Evolutionary conservation across 148 eudicot species (phyloP).

Genomic region (Simmondsia chinensis): DNA sequence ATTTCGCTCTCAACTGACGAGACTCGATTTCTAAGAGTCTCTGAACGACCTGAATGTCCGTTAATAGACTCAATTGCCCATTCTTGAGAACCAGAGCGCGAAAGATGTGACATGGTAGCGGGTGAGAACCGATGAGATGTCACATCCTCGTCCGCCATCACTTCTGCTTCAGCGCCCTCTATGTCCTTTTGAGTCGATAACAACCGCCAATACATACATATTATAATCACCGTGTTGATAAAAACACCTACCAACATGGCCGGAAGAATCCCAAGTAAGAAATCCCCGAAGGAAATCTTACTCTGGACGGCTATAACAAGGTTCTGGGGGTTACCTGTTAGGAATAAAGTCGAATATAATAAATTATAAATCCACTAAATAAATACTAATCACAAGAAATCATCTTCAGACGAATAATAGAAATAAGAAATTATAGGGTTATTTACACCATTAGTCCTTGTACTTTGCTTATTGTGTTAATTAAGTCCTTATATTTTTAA

Average conservation of each 20-base stretch:
- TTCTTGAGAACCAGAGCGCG: conserved; percentile 36
- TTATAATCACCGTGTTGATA: conserved; percentile 35
- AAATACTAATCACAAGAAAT: too few species aligned
- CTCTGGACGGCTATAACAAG: conserved; percentile 39
- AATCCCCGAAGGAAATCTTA: conserved; percentile 32
- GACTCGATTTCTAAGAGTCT: conserved; percentile 33
- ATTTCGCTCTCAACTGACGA: conserved; percentile 29
- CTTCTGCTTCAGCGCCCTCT: conserved; percentile 45
- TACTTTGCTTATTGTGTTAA: too few species aligned
- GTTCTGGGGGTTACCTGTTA: conserved; percentile 30
- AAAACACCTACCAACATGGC: conserved; percentile 49
- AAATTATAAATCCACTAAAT: too few species aligned
- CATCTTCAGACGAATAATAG: too few species aligned
- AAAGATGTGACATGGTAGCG: conserved; percentile 52
- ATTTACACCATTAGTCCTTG: too few species aligned
- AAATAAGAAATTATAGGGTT: too few species aligned
- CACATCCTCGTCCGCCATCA: conserved; percentile 51
- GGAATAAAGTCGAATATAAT: too few species aligned
- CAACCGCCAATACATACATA: conserved; percentile 66
- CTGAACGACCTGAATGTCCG: conserved; percentile 13
- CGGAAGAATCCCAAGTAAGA: conserved; percentile 24
- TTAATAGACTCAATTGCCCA: conserved; percentile 17
- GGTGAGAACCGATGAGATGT: conserved; percentile 73
- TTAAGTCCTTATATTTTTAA: too few species aligned
- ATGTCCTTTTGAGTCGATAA: conserved; percentile 58